These are phyloP conservation scores for Aureobasidium vineae DNA, from an alignment of 2,329 filamentous ascomycete genomes.

Conservation along the genomic window DNA sequence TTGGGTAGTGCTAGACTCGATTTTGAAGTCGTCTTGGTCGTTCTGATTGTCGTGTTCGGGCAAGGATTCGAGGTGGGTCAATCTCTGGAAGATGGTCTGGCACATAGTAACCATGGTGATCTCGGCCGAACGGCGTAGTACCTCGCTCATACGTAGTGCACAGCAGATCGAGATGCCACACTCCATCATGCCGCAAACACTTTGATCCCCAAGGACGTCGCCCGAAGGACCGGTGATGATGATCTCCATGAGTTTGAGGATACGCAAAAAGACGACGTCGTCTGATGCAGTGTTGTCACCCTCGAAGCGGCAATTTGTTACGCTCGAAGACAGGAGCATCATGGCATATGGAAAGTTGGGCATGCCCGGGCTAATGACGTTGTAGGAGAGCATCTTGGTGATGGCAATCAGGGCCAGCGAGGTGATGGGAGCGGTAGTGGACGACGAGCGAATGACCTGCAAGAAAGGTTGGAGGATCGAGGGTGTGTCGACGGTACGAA, in stretches of 20 bases:
- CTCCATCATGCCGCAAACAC: constrained; percentile 99
- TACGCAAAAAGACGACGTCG: constrained; percentile 91
- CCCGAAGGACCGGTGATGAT: constrained; percentile 95
- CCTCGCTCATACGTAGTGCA: constrained; percentile 84
- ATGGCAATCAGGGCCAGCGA: constrained; percentile 90
- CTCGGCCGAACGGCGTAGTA: constrained; percentile 86
- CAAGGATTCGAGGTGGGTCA: constrained; percentile 71
- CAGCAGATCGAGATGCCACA: constrained; percentile 96
- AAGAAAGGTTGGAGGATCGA: constrained; percentile 89
- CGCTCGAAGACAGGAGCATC: constrained; percentile 90
- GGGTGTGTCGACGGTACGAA: constrained; percentile 83
- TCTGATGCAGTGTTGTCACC: constrained; percentile 93
- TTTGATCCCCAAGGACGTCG: constrained; percentile 92
- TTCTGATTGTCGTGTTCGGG: constrained; percentile 62
- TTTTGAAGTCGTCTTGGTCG: constrained; percentile 72
- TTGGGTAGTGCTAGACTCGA: constrained; percentile 59
- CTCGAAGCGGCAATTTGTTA: constrained; percentile 97
- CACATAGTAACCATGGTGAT: constrained; percentile 99
- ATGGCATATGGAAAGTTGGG: constrained; percentile 89
- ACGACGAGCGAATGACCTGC: constrained; percentile 93
- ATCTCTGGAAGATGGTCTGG: constrained; percentile 91
- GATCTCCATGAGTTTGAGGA: constrained; percentile 95
- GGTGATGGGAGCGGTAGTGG: constrained; percentile 93
- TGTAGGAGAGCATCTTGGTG: constrained; percentile 95
- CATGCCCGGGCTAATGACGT: constrained; percentile 78